Percentiles rank a stretch among this genome's conserved stretches.
Conservation (phyloP, 2,329 filamentous ascomycete species). For the Ceratocystis lukuohia region DNA sequence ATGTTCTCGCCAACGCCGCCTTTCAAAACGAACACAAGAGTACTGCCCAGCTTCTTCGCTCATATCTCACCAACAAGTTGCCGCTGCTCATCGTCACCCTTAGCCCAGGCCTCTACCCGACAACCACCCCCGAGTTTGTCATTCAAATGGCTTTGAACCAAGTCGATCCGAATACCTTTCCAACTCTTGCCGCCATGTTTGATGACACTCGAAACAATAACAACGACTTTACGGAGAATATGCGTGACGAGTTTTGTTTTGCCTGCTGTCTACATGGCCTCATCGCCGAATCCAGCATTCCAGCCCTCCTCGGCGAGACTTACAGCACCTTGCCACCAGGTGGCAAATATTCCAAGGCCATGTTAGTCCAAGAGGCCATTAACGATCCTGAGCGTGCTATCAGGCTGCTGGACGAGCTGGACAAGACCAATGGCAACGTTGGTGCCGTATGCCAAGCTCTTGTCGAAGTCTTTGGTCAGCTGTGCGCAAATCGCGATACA, state of each 20-base stretch:
- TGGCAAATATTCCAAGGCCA: constrained; percentile 63
- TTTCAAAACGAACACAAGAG: constrained; percentile 47
- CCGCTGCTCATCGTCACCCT: constrained; percentile 41
- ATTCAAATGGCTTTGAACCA: constrained; percentile 59
- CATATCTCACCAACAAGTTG: constrained; percentile 65
- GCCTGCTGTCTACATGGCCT: constrained; percentile 79
- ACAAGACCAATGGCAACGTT: constrained; percentile 83
- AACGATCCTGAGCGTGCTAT: constrained; percentile 63
- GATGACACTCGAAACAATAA: constrained; percentile 39
- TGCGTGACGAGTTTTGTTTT: constrained; percentile 66
- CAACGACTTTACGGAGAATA: constrained; percentile 44
- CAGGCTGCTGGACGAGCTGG: constrained; percentile 65
- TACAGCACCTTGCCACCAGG: constrained; percentile 64
- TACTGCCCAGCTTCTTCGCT: constrained; percentile 61
- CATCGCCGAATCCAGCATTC: constrained; percentile 64
- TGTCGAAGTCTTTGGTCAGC: constrained; percentile 53
- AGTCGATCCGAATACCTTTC: constrained; percentile 66
- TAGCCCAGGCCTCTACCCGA: constrained; percentile 54
- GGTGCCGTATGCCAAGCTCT: constrained; percentile 71
- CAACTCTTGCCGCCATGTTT: constrained; percentile 46
- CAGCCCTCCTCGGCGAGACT: constrained; percentile 69
- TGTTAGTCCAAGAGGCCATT: constrained; percentile 64
- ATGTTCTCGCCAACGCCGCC: constrained; percentile 75
- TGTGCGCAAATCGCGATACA: constrained; percentile 62
- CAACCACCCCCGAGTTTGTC: constrained; percentile 61